Base-by-base conservation (phyloP, 768 basidiomycete genomes). In the Termitomyces sp. region DNA sequence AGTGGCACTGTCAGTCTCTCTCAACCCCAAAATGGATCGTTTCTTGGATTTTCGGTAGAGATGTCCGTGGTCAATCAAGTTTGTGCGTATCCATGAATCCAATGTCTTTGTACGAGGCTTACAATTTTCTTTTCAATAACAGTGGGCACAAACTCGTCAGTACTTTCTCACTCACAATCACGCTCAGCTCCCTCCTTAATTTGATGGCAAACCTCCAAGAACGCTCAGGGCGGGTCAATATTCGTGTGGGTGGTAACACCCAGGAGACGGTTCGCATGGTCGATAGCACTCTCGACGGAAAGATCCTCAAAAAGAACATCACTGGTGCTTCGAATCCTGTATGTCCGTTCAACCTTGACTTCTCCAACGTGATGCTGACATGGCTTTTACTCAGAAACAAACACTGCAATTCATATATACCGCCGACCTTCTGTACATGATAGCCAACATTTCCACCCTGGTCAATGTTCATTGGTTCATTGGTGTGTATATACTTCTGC, bases 161-260 rank as follows among this genome's bases (percentile, higher is more conserved):
- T 63, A 27, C 6, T 22, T 34, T 49, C 58, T 26, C 2, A 20
- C 22, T 22, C 16, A 16, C 20, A 26, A 24, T n/a, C 18, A 18
- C 18, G 44, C 13, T 6, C 7, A 16, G 27, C 39, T 79, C 85
- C 0, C 90, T 92, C 72, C 79, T 92, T n/a, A 92, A 93, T 66
- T 75, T 92, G 31, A 82, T 94, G 77, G 76, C 82, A 5, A 87
- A 88, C 60, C 73, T 94, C 20, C 76, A 75, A 48, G 75, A 81
- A 62, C 79, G 91, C 27, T 80, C 81, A 3, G 89, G 89, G 3
- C 64, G 69, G 1, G 82, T 90, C 7, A 70, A 78, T 13, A 70
- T 92, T n/a, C 82, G 90, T 51, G 75, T 92, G 1, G 90, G 91
- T 26, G 90, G 90, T 46, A 92, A 92, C 69, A 85, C 87, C 0